A percentile compares a stretch with the other conserved stretches of the same genome.
phyloP scores from a whole-genome alignment of 2,329 filamentous ascomycete genomes.

The Alternaria brassicicola region DNA sequence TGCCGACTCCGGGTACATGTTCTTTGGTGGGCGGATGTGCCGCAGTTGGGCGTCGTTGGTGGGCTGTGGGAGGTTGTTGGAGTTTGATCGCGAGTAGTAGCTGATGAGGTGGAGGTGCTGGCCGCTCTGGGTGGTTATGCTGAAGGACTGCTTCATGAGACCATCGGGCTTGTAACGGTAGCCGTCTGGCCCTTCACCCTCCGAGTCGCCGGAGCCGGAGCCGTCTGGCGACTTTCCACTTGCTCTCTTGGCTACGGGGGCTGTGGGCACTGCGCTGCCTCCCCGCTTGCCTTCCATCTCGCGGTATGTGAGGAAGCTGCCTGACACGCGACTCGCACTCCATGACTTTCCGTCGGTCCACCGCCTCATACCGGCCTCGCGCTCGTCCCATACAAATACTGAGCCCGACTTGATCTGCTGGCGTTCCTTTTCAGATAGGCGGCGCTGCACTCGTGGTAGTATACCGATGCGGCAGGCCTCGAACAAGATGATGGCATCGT shows the following conservation, averaged over 20 bases:
- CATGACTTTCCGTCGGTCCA: conserved; percentile 99
- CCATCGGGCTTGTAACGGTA: conserved; percentile 77
- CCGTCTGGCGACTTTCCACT: conserved; percentile 81
- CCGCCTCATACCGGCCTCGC: conserved; percentile 95
- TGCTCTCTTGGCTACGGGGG: conserved; percentile 45
- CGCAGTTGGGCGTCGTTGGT: conserved; percentile 79
- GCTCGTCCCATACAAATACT: conserved; percentile 99
- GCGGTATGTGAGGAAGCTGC: conserved; percentile 94
- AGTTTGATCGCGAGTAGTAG: conserved; percentile 85
- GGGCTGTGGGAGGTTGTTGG: conserved; percentile 78
- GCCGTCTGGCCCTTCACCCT: conserved; percentile 65
- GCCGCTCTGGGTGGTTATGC: conserved; percentile 88
- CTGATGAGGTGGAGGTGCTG: conserved; percentile 97
- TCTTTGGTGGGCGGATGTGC: conserved; percentile 84
- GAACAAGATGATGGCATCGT: conserved; percentile 97
- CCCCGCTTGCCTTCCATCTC: conserved; percentile 99
- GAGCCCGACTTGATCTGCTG: conserved; percentile 96
- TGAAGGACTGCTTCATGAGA: conserved; percentile 99
- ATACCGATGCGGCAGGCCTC: conserved; percentile 92
- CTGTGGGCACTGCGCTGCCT: conserved; percentile 66
- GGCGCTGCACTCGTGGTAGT: conserved; percentile 87
- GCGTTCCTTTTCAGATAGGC: conserved; percentile 94
- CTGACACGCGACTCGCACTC: conserved; percentile 96
- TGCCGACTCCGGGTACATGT: conserved; percentile 96
- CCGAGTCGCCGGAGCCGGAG: conserved; percentile 79